Conservation (phyloP, 257 asterid genomes). For the Gentiana macrophylla region DNA sequence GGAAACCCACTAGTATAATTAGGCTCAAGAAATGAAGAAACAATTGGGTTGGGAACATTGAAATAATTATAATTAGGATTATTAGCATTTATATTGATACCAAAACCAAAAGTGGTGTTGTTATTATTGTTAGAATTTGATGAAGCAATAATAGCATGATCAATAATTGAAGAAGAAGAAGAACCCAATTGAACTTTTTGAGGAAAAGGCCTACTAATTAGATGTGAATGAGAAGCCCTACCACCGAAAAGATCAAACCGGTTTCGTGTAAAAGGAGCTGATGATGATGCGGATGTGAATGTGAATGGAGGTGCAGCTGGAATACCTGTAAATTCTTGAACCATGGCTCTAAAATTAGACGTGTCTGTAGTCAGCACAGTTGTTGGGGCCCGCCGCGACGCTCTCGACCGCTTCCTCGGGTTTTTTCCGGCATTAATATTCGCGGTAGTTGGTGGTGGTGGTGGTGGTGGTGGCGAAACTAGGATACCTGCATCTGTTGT, state of each 20-base stretch:
- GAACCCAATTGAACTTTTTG: conserved; percentile 33
- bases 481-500: not conserved
- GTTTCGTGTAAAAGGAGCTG: conserved; percentile 27
- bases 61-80: conserved; percentile 24
- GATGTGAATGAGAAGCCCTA: conserved; percentile 24
- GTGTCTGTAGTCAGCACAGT: conserved; percentile 79
- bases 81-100: not conserved
- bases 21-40: conserved; percentile 37
- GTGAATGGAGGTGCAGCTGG: conserved; percentile 58
- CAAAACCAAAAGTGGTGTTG: conserved; percentile 1
- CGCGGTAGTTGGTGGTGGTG: conserved; percentile 2
- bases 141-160: conserved; percentile 10
- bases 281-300: not conserved
- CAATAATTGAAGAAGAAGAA: conserved; percentile 11
- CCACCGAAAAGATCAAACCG: conserved; percentile 42
- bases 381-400: conserved; percentile 88
- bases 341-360: conserved; percentile 86
- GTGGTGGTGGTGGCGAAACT: conserved; percentile 1
- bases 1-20: conserved; percentile 6
- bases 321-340: conserved; percentile 83
- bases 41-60: conserved; percentile 29
- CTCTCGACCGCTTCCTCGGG: conserved; percentile 71
- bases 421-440: conserved; percentile 35
- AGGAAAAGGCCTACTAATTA: conserved; percentile 38
- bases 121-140: conserved; percentile 3